These are phyloP conservation scores for Malassezia restricta DNA, from an alignment of 1,284 basidiomycete genomes.

Conservation along the genomic window DNA sequence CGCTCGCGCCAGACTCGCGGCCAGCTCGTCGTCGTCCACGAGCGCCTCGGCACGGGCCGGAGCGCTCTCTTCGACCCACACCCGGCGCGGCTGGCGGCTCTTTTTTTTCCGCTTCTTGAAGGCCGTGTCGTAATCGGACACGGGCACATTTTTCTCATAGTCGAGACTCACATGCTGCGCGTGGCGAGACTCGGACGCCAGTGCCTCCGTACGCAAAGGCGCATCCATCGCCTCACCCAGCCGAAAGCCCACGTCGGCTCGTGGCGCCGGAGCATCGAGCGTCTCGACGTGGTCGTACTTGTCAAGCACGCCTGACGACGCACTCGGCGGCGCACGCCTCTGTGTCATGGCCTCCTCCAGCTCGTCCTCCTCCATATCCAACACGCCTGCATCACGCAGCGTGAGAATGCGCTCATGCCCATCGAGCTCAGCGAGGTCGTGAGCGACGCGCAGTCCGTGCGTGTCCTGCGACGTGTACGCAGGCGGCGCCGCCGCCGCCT, in stretches of 20 bases:
- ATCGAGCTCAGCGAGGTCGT: conserved; percentile 65
- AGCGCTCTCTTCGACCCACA: conserved; percentile 52
- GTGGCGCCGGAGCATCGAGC: conserved; percentile 28
- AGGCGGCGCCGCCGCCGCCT: conserved; percentile 58
- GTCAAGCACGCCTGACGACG: conserved; percentile 68
- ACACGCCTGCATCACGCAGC: conserved; percentile 81
- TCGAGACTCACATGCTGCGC: conserved; percentile 63
- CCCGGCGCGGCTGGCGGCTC: conserved; percentile 50
- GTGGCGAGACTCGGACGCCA: conserved; percentile 50
- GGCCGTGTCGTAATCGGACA: conserved; percentile 75
- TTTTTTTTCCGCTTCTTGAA: conserved; percentile 70
- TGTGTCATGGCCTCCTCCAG: conserved; percentile 58
- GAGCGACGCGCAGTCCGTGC: conserved; percentile 82
- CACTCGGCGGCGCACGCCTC: conserved; percentile 57
- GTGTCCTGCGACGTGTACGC: conserved; percentile 55
- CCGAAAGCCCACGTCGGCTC: conserved; percentile 22
- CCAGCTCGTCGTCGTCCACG: conserved; percentile 95
- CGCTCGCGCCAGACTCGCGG: conserved; percentile 75
- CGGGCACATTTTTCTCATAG: conserved; percentile 70
- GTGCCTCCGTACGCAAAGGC: conserved; percentile 48
- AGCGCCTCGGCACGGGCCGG: conserved; percentile 52
- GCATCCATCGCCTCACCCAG: conserved; percentile 18
- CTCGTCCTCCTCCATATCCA: conserved; percentile 94
- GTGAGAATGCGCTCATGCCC: conserved; percentile 91
- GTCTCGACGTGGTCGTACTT: conserved; percentile 90